phyloP scores from a whole-genome alignment of 1,284 basidiomycete species.

The Papiliotrema flavescens region DNA sequence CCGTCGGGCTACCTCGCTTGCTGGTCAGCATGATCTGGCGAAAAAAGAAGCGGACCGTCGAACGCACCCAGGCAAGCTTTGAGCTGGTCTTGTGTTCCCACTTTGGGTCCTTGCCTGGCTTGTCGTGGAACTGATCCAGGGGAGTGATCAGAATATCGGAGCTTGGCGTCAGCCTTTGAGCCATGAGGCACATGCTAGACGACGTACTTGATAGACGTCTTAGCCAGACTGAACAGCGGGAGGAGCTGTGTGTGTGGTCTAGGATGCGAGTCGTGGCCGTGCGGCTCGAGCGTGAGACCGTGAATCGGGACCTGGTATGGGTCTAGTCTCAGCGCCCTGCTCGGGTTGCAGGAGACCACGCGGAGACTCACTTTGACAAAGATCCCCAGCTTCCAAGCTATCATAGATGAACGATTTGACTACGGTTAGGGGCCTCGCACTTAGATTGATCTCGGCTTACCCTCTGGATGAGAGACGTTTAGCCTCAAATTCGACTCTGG shows the following conservation, averaged over 20 bases:
- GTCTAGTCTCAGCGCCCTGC: slow-evolving; percentile 18
- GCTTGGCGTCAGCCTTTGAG: slow-evolving; percentile 14
- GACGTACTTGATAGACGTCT: slow-evolving; percentile 47
- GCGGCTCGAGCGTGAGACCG: slow-evolving; percentile 45
- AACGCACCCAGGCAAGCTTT: slow-evolving; percentile 50
- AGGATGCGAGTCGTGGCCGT: slow-evolving; percentile 39
- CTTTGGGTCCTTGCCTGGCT: slow-evolving; percentile 42
- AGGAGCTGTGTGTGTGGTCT: slow-evolving; percentile 43
- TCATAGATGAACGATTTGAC: slow-evolving; percentile 45
- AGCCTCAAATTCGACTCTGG: slow-evolving; percentile 38
- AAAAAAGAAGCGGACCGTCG: background rate
- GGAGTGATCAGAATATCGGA: slow-evolving; percentile 53
- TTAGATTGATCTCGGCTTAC: slow-evolving; percentile 4
- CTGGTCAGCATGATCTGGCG: background rate
- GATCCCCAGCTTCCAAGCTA: slow-evolving; percentile 37
- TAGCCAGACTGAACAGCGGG: slow-evolving; percentile 47
- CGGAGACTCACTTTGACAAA: slow-evolving; percentile 41
- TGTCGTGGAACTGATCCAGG: slow-evolving; percentile 50
- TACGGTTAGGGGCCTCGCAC: background rate
- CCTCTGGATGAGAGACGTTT: slow-evolving; percentile 17
- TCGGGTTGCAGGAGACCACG: background rate
- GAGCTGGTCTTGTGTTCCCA: slow-evolving; percentile 50
- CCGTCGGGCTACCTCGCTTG: slow-evolving; percentile 48
- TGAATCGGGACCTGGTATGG: slow-evolving; percentile 46
- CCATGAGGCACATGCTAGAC: background rate